Conservation (phyloP, 2,329 filamentous ascomycete genomes). For the Penicillium concentricum region DNA sequence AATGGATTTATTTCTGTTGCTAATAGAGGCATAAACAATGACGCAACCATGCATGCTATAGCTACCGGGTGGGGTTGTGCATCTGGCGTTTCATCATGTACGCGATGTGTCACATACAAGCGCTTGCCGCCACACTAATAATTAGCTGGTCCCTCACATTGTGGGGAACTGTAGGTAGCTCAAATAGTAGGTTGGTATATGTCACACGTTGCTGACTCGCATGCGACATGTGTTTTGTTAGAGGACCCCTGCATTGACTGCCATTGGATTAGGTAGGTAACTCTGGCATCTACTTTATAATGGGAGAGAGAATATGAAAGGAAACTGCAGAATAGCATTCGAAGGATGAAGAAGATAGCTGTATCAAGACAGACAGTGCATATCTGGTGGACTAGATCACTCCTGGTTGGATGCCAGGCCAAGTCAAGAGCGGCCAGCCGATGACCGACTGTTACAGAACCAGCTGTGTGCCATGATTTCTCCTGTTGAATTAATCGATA, state of each 20-base stretch:
- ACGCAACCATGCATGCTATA: not conserved
- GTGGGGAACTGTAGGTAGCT: not conserved
- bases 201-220: too few relatives aligned
- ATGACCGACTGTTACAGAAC: not conserved
- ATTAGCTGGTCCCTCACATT: not conserved
- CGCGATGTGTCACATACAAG: not conserved
- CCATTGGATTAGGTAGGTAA: not conserved
- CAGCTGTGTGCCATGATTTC: not conserved
- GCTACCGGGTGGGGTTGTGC: not conserved
- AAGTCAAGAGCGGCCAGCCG: not conserved
- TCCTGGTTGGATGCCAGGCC: not conserved
- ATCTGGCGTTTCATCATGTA: not conserved
- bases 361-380: not conserved
- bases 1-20: not conserved
- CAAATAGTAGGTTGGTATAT: not conserved
- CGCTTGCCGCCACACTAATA: not conserved
- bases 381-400: not conserved
- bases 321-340: not conserved
- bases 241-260: too few relatives aligned
- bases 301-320: not conserved
- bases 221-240: not conserved
- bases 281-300: not conserved
- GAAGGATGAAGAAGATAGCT: not conserved
- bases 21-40: not conserved
- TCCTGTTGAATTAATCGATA: not conserved